Evolutionary conservation across 768 basidiomycete genomes (phyloP).

Genomic region (Amanita rimosa): DNA sequence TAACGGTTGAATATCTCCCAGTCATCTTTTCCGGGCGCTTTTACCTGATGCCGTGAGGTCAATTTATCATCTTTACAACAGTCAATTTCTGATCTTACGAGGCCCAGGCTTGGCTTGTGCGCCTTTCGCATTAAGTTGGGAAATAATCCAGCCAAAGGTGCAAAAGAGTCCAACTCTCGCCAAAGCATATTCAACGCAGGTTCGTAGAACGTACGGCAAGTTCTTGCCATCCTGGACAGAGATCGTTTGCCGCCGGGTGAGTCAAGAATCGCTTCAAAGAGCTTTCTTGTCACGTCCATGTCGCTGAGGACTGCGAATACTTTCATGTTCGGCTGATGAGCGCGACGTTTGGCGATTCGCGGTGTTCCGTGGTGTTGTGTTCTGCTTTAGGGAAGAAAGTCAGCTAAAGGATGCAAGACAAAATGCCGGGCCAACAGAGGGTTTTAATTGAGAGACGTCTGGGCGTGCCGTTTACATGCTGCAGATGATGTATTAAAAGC

Average conservation of each 20-base stretch:
- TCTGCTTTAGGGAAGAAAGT: not conserved
- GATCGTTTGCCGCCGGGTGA: conserved; percentile 55
- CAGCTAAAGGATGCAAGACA: not conserved
- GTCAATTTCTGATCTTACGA: conserved; percentile 34
- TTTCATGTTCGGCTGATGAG: conserved; percentile 23
- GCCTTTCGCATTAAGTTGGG: conserved; percentile 60
- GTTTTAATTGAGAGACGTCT: not conserved
- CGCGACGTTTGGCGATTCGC: not conserved
- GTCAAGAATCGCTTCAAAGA: conserved; percentile 36
- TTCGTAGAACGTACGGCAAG: conserved; percentile 63
- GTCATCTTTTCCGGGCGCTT: conserved; percentile 52
- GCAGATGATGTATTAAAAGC: not conserved
- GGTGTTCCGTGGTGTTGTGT: not conserved
- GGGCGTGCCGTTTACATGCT: conserved; percentile 4
- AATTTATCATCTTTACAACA: not conserved
- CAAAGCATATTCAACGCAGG: conserved; percentile 64
- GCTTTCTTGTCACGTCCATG: conserved; percentile 41
- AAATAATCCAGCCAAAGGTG: conserved; percentile 63
- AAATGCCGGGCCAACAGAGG: not conserved
- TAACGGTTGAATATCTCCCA: conserved; percentile 60
- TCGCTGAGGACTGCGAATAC: conserved; percentile 51
- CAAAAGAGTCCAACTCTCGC: conserved; percentile 68
- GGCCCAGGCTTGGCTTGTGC: conserved; percentile 62
- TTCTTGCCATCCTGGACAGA: conserved; percentile 61
- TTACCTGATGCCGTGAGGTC: conserved; percentile 28